These are phyloP conservation scores for Malania oleifera DNA, from an alignment of 164 flowering plant genomes.

Conservation along the genomic window DNA sequence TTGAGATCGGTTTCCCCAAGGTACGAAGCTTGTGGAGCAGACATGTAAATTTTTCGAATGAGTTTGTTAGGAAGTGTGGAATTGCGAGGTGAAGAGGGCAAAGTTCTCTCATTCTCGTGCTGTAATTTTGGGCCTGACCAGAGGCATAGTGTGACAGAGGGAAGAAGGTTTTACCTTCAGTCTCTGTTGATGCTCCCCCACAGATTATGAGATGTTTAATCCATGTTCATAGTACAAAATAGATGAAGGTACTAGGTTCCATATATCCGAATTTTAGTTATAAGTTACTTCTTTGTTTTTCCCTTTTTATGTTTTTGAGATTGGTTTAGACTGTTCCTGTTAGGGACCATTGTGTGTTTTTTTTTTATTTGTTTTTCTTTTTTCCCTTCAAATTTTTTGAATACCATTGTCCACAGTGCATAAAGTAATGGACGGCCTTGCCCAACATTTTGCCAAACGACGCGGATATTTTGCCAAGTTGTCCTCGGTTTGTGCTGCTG, in stretches of 20 bases:
- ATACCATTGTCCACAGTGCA: too few species aligned
- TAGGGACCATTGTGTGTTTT: too few species aligned
- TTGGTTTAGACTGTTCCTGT: too few species aligned
- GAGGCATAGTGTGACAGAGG: conserved; percentile 23
- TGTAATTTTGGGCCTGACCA: conserved; percentile 14
- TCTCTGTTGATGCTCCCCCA: conserved; percentile 31
- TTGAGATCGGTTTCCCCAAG: conserved; percentile 48
- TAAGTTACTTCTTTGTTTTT: too few species aligned
- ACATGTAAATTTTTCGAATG: conserved; percentile 48
- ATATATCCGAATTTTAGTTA: too few species aligned
- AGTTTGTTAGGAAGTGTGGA: conserved; percentile 41
- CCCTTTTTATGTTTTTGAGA: too few species aligned
- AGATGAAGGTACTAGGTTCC: conserved; percentile 2
- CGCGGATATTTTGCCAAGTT: too few species aligned
- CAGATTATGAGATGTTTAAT: conserved; percentile 8
- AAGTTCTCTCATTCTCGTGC: conserved; percentile 12
- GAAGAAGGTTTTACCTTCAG: conserved; percentile 59
- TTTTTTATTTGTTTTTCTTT: too few species aligned
- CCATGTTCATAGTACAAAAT: conserved; percentile 19
- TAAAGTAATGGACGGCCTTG: too few species aligned
- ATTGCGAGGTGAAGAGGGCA: conserved; percentile 30
- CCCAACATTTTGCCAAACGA: too few species aligned
- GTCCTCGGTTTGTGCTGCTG: too few species aligned
- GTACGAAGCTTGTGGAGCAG: conserved; percentile 38
- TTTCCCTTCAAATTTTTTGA: too few species aligned